Base-by-base conservation (phyloP, 495 filamentous ascomycete species). In the Neurospora sp. region DNA sequence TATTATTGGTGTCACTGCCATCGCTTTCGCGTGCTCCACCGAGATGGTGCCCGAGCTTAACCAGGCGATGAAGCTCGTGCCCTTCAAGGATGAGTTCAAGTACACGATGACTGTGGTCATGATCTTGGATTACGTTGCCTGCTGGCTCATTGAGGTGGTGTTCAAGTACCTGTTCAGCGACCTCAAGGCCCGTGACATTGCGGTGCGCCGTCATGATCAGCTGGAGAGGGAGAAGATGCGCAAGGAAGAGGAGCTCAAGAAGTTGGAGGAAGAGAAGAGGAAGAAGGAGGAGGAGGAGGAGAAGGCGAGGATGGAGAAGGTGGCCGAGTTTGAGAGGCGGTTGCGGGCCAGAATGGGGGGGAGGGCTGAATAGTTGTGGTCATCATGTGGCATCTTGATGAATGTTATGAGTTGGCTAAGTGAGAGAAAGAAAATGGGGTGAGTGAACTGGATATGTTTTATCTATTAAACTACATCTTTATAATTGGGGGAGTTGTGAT, bases 41-140 rank as follows among this genome's bases (percentile, higher is more conserved):
- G 96, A 99, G 82, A 93, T 98, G 75, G 86, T 98, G 69, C 96
- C 96, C 0, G 96, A 98, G 81, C 87, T 98, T 77, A 99, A 99
- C 82, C 89, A 95, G 83, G 91, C 92, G 84, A 89, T 99, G 82
- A 91, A 90, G 74, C 88, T 99, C 1, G 96, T 98, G 10, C 93
- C 93, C n/a, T 99, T 99, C 82, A 92, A 84, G 44, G 86, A 83
- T 14, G 93, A 95, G 75, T 99, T 99, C 86, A 98, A 97, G 86
- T 75, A 87, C 31, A 94, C 90, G 27, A 87, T 99, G 83, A 97
- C 94, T 0, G 81, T 85, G 1, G 83, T 93, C 74, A 99, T 99
- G 96, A 79, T 93, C 39, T 74, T 97, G 22, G 96, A 99, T 82
- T 99, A 94, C 77, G 88, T 84, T 20, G 94, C 90, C 12, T 98